These are phyloP conservation scores for Lycium ferocissimum DNA, from an alignment of 257 asterid genomes.

Conservation along the genomic window DNA sequence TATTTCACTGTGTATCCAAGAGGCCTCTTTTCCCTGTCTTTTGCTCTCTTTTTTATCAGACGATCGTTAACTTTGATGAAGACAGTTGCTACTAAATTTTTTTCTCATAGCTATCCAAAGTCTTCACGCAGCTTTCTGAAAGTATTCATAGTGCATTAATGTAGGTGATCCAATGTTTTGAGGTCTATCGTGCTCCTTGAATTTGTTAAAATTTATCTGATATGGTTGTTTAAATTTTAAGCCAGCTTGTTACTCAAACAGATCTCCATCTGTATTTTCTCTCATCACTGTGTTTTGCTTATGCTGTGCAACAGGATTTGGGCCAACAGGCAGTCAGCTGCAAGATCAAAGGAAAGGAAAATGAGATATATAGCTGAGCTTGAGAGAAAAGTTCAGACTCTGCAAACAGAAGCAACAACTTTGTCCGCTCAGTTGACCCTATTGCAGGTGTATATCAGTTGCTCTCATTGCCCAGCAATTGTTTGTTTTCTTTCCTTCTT, in stretches of 20 bases:
- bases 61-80: background rate
- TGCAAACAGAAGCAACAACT: constrained; percentile 97
- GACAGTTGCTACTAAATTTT: background rate
- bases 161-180: background rate
- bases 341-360: constrained; percentile 96
- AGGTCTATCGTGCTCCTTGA: background rate
- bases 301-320: constrained; percentile 67
- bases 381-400: constrained; percentile 93
- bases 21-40: background rate
- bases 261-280: no score
- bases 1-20: background rate
- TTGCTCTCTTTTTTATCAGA: background rate
- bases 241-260: background rate
- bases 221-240: background rate
- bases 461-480: background rate
- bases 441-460: constrained; percentile 63
- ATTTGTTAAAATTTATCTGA: background rate
- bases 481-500: constrained; percentile 19
- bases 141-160: background rate
- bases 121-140: background rate
- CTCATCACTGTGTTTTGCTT: background rate
- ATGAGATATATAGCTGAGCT: constrained; percentile 98
- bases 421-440: constrained; percentile 90
- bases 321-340: constrained; percentile 99
- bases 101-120: background rate